These are phyloP conservation scores for Aspergillus carbonarius DNA, from an alignment of 2,329 filamentous ascomycete species.

Conservation along the genomic window DNA sequence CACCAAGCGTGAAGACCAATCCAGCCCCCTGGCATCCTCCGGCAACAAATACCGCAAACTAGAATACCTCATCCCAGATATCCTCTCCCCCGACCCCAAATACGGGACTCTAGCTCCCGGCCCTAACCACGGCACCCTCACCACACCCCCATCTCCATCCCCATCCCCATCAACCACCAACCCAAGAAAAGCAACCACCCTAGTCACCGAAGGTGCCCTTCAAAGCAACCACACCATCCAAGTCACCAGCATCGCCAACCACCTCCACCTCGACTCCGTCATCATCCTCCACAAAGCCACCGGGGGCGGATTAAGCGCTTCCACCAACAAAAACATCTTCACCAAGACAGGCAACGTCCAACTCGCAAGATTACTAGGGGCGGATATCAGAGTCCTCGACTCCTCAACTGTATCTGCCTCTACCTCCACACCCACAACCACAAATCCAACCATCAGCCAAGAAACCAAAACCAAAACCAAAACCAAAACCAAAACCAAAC, in stretches of 20 bases:
- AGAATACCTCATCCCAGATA: constrained; percentile 39
- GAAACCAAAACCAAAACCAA: no score
- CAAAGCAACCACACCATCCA: constrained; percentile 42
- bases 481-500: no score
- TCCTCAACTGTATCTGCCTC: not conserved
- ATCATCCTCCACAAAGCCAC: constrained; percentile 30
- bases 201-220: constrained; percentile 38
- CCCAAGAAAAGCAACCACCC: constrained; percentile 22
- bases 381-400: constrained; percentile 51
- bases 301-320: constrained; percentile 25
- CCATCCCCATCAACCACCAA: no score
- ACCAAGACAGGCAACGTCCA: constrained; percentile 29
- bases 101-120: not conserved
- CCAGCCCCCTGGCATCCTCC: constrained; percentile 33
- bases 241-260: constrained; percentile 30
- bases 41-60: constrained; percentile 43
- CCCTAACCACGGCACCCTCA: not conserved
- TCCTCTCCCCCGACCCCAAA: constrained; percentile 19
- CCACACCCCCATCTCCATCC: not conserved
- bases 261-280: constrained; percentile 26
- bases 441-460: no score
- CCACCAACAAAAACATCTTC: constrained; percentile 21
- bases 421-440: not conserved
- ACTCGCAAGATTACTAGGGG: constrained; percentile 28
- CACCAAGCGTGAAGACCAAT: constrained; percentile 38